Evolutionary conservation across 2,329 filamentous ascomycete species (phyloP).

Genomic region (Phialophora tarda): DNA sequence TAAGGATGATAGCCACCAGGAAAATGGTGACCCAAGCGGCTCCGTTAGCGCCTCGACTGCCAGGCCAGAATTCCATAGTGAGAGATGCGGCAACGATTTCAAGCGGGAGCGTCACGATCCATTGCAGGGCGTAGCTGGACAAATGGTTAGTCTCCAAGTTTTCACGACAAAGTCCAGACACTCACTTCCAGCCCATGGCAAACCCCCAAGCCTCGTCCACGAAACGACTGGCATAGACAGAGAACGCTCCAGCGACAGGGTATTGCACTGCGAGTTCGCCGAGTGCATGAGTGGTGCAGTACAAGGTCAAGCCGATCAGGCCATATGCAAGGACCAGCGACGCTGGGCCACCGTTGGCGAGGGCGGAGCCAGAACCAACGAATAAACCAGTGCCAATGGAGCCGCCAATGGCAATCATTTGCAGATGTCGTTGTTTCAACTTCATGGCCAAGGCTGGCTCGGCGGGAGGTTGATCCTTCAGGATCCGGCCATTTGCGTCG

Average conservation of each 20-base stretch:
- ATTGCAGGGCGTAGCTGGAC: constrained; percentile 78
- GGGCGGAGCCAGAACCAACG: constrained; percentile 76
- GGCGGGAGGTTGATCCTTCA: constrained; percentile 68
- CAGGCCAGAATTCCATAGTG: constrained; percentile 77
- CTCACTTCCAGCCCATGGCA: constrained; percentile 91
- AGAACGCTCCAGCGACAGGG: constrained; percentile 88
- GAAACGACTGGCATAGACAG: constrained; percentile 90
- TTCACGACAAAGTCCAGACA: constrained; percentile 33
- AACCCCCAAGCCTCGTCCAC: constrained; percentile 93
- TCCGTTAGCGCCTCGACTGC: constrained; percentile 63
- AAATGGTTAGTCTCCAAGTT: constrained; percentile 10
- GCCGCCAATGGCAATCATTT: constrained; percentile 97
- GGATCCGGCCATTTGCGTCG: constrained; percentile 61
- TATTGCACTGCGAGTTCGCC: constrained; percentile 92
- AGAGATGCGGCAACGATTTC: constrained; percentile 88
- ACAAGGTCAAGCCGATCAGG: constrained; percentile 84
- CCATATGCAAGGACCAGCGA: constrained; percentile 75
- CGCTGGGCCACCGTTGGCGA: constrained; percentile 75
- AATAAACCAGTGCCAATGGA: constrained; percentile 80
- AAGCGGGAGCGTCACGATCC: constrained; percentile 80
- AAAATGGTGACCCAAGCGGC: constrained; percentile 85
- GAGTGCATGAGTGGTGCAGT: constrained; percentile 86
- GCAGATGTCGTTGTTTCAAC: constrained; percentile 82
- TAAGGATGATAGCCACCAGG: constrained; percentile 72
- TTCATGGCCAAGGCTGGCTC: constrained; percentile 76